Evolutionary conservation across 768 basidiomycete species (phyloP).

Genomic region (Pulveroboletus frians): DNA sequence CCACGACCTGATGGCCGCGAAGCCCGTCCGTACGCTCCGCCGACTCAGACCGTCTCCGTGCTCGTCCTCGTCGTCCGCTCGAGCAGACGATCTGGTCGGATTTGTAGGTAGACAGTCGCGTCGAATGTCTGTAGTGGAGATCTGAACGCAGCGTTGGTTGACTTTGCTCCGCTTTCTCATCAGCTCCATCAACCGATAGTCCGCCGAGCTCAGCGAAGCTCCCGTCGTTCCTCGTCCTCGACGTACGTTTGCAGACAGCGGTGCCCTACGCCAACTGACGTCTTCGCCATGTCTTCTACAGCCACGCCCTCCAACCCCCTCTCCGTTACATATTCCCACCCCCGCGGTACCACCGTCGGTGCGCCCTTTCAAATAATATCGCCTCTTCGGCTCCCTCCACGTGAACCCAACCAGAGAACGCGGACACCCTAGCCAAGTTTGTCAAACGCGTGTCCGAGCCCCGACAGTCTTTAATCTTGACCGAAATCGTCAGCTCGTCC

Average conservation of each 20-base stretch:
- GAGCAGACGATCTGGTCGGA: neutral
- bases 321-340: neutral
- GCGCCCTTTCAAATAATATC: conserved; percentile 14
- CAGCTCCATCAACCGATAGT: conserved; percentile 26
- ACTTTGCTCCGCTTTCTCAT: conserved; percentile 15
- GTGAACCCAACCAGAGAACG: conserved; percentile 30
- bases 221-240: conserved; percentile 17
- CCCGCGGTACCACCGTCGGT: conserved; percentile 21
- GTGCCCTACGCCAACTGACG: conserved; percentile 22
- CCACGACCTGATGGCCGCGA: conserved; percentile 9
- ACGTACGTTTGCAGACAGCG: conserved; percentile 24
- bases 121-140: conserved; percentile 7
- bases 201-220: conserved; percentile 35
- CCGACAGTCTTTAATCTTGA: conserved; percentile 31
- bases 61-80: neutral
- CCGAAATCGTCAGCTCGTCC: conserved; percentile 27
- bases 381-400: conserved; percentile 33
- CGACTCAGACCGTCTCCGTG: neutral
- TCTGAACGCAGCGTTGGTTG: conserved; percentile 27
- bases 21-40: neutral
- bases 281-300: conserved; percentile 21
- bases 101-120: conserved; percentile 1
- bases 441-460: conserved; percentile 34
- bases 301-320: conserved; percentile 11
- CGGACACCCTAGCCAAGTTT: conserved; percentile 31